These are phyloP conservation scores for Aquilaria agallochum DNA, from an alignment of 441 rosid genomes.

Conservation along the genomic window DNA sequence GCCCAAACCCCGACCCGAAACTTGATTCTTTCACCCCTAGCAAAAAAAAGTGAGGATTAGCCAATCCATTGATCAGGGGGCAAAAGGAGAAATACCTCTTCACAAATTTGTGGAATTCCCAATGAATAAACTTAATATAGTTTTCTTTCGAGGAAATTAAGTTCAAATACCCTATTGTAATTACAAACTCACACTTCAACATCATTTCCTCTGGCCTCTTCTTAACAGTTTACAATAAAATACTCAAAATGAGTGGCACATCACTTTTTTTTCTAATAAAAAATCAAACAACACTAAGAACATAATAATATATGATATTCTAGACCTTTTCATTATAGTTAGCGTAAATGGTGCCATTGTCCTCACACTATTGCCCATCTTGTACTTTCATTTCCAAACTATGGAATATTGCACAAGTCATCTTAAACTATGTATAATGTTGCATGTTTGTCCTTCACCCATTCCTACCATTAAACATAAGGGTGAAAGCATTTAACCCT, in stretches of 20 bases:
- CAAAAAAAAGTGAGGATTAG: slow-evolving; percentile 2
- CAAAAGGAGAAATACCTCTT: slow-evolving; percentile 57
- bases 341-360: too few species aligned
- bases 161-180: slow-evolving; percentile 93
- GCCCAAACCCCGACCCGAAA: too few species aligned
- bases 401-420: too few species aligned
- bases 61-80: background rate
- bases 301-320: too few species aligned
- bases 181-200: slow-evolving; percentile 93
- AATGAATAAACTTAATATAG: slow-evolving; percentile 84
- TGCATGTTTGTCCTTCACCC: too few species aligned
- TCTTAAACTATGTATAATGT: too few species aligned
- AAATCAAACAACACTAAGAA: background rate
- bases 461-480: too few species aligned
- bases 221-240: slow-evolving; percentile 75
- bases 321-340: too few species aligned
- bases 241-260: background rate
- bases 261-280: background rate
- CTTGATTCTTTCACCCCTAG: too few species aligned
- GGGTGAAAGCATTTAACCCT: too few species aligned
- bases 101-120: slow-evolving; percentile 99
- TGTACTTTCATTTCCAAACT: too few species aligned
- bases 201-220: slow-evolving; percentile 99
- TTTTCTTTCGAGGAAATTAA: slow-evolving; percentile 73
- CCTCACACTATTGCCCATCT: too few species aligned